Base-by-base conservation (phyloP, 2,329 filamentous ascomycete genomes). In the Fusarium sacchari region DNA sequence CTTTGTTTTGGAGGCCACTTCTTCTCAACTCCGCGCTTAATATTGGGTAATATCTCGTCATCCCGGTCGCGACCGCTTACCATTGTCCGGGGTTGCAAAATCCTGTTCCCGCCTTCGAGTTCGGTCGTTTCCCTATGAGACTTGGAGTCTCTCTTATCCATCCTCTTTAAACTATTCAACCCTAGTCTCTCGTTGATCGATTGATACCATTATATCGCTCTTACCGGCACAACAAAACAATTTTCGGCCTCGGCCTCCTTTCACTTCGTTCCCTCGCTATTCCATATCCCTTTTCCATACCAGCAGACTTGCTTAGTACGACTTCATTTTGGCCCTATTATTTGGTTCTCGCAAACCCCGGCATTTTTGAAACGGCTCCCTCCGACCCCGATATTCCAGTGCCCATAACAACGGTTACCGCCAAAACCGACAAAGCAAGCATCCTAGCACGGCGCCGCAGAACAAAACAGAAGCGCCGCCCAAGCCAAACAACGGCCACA, bases 311-410 rank as follows among this genome's bases (percentile, higher is more conserved):
- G 66, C 69, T 68, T 69, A 76, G 73, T 66, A 71, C 64, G 40
- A 64, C 57, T 56, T 72, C 46, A 53, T 55, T 66, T 64, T 75
- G 64, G 68, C 68, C 74, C 65, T 57, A 64, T 67, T 42, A 68
- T 71, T 71, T 77, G 66, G 67, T 63, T 58, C 65, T 73, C 64
- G 70, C 60, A 64, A 52, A 63, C 76, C 77, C 74, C 55, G 60
- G 77, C 67, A 68, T 76, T 76, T 63, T 78, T 78, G 77, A 78
- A 78, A 78, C 77, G 53, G 52, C 74, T 71, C 65, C 63, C 68
- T 72, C 68, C 64, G 61, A 68, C 75, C 73, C 74, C 67, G 46
- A 75, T 63, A 74, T 74, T 66, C 73, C 73, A 72, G 58, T 68
- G 65, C 43, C 66, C 73, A 75, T 64, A 76, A 75, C 72, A 78